Conservation (phyloP, 306 rosid species). For the Dalbergia oliveri region DNA sequence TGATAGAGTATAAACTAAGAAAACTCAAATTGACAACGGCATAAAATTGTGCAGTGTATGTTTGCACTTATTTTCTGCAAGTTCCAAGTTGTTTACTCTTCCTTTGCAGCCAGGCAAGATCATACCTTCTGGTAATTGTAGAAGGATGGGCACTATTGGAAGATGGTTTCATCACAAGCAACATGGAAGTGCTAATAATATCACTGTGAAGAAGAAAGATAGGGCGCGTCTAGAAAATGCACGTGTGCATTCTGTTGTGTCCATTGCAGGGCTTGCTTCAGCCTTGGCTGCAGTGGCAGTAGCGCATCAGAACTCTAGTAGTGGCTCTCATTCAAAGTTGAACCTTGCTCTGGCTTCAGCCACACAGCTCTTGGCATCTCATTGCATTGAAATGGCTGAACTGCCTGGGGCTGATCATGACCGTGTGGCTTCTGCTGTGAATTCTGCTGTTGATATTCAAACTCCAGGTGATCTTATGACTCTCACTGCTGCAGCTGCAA, state of each 20-base stretch:
- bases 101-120: slow-evolving; percentile 61
- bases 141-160: slow-evolving; percentile 65
- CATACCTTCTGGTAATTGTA: slow-evolving; percentile 41
- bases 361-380: slow-evolving; percentile 82
- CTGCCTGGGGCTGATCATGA: slow-evolving; percentile 71
- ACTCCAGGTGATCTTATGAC: slow-evolving; percentile 84
- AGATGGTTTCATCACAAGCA: slow-evolving; percentile 88
- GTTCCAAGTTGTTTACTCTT: slow-evolving; percentile 22
- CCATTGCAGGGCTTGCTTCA: slow-evolving; percentile 84
- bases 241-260: slow-evolving; percentile 73
- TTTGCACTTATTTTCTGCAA: background rate
- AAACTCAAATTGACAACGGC: background rate
- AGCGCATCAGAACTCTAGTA: slow-evolving; percentile 54
- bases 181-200: slow-evolving; percentile 25
- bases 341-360: slow-evolving; percentile 75
- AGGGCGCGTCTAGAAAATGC: slow-evolving; percentile 72
- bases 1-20: background rate
- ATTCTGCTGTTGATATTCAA: slow-evolving; percentile 77
- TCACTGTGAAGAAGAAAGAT: slow-evolving; percentile 70
- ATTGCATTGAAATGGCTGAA: slow-evolving; percentile 87
- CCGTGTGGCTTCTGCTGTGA: slow-evolving; percentile 61
- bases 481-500: slow-evolving; percentile 90
- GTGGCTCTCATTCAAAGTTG: slow-evolving; percentile 58
- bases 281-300: slow-evolving; percentile 82
- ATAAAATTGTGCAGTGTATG: background rate